These are phyloP conservation scores for Aspergillus fumigatus DNA, from an alignment of 2,329 filamentous ascomycete species.

Conservation along the genomic window DNA sequence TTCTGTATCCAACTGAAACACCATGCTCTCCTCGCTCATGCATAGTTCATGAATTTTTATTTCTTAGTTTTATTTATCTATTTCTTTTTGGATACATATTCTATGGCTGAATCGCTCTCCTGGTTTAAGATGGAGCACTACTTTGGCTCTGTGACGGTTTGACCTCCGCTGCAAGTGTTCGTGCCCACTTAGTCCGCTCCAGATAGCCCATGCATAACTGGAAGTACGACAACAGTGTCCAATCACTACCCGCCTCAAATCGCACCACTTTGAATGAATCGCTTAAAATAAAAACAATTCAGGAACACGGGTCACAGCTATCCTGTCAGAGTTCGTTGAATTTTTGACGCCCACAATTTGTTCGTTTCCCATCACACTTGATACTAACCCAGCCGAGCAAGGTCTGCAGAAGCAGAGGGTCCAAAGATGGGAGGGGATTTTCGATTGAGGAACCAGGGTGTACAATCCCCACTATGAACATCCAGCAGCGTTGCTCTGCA, in stretches of 20 bases:
- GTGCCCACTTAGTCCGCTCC: neutral
- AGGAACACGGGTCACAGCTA: neutral
- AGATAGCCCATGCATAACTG: slow-evolving; percentile 3
- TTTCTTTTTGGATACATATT: neutral
- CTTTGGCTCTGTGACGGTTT: neutral
- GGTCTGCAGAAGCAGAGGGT: neutral
- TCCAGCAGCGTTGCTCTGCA: neutral
- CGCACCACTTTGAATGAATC: slow-evolving; percentile 5
- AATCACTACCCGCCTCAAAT: slow-evolving; percentile 18
- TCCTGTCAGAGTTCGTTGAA: neutral
- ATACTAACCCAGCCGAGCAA: neutral
- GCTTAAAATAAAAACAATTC: neutral
- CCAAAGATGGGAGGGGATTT: neutral
- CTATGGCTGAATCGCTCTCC: neutral
- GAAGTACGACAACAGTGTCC: slow-evolving; percentile 11
- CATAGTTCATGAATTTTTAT: neutral
- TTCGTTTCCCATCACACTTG: neutral
- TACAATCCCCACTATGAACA: neutral
- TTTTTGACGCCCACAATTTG: neutral
- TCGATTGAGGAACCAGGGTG: neutral
- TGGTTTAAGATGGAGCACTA: neutral
- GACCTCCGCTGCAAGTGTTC: neutral
- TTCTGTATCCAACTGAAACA: neutral
- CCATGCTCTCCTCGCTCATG: neutral
- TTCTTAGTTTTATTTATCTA: no score